Percentiles rank a stretch among this genome's conserved stretches.
Conservation (phyloP, 1,284 basidiomycete species). For the Xerocomus minutiporus region DNA sequence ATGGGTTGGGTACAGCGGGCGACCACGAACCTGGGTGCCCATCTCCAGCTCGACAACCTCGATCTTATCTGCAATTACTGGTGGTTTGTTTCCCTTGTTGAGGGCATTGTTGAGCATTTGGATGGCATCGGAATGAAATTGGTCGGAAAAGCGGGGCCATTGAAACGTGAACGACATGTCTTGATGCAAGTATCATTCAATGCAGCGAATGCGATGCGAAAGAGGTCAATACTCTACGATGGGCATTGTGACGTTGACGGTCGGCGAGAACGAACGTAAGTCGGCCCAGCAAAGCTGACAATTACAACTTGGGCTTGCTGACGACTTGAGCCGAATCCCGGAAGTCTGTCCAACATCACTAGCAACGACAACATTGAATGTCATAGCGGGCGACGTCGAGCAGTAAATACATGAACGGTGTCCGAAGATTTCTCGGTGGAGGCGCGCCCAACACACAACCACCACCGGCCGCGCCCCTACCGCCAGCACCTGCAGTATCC, state of each 20-base stretch:
- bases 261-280: slow-evolving; percentile 11
- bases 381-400: slow-evolving; percentile 16
- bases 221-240: slow-evolving; percentile 9
- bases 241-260: slow-evolving; percentile 20
- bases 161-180: slow-evolving; percentile 95
- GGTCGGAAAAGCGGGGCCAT: slow-evolving; percentile 95
- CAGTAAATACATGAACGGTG: slow-evolving; percentile 56
- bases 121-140: slow-evolving; percentile 91
- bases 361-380: slow-evolving; percentile 20
- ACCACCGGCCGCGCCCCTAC: slow-evolving; percentile 15
- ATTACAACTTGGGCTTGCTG: not conserved
- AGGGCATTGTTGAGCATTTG: slow-evolving; percentile 92
- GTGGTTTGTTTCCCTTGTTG: slow-evolving; percentile 97
- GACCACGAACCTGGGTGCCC: slow-evolving; percentile 81
- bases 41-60: slow-evolving; percentile 97
- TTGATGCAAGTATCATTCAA: slow-evolving; percentile 9
- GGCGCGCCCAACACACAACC: slow-evolving; percentile 33
- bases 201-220: not conserved
- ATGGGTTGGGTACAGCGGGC: not conserved
- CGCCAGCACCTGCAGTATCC: slow-evolving; percentile 17
- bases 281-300: not conserved
- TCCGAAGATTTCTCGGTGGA: slow-evolving; percentile 59
- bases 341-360: not conserved
- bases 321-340: not conserved
- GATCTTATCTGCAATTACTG: slow-evolving; percentile 95